phyloP scores from a whole-genome alignment of 225 moss, liverwort and hornwort genomes.

The Pseudoscleropodium purum region DNA sequence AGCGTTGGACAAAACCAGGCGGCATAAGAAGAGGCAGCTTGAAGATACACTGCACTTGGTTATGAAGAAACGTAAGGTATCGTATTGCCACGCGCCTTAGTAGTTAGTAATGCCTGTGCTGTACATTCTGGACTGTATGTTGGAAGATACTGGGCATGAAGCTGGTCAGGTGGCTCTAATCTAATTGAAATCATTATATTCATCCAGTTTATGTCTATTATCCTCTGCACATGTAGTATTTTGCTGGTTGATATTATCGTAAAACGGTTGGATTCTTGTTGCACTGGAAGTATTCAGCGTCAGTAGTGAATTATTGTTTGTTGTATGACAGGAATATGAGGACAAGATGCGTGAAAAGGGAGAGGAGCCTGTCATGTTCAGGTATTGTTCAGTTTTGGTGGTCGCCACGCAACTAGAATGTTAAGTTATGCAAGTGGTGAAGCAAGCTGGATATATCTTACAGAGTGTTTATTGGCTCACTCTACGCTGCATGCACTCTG shows the following conservation, averaged over 20 bases:
- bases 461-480: background rate
- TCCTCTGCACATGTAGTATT: background rate
- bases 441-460: background rate
- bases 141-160: constrained; percentile 1
- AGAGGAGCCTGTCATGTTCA: constrained; percentile 99
- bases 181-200: background rate
- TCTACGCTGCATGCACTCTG: background rate
- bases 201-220: background rate
- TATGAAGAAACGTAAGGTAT: constrained; percentile 98
- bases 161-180: background rate
- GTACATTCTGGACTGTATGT: background rate
- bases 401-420: background rate
- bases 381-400: constrained; percentile 29
- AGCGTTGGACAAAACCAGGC: constrained; percentile 94
- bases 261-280: background rate
- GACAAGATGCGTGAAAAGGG: constrained; percentile 99
- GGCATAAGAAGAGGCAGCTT: constrained; percentile 98
- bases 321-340: constrained; percentile 74
- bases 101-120: background rate
- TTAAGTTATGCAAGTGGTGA: background rate
- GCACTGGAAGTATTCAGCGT: background rate
- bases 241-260: background rate
- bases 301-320: background rate
- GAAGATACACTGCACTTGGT: constrained; percentile 98
- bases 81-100: background rate